A percentile compares a stretch with the other conserved stretches of the same genome.
phyloP scores from a whole-genome alignment of 305 asterid genomes.

The Solanum hybrid region DNA sequence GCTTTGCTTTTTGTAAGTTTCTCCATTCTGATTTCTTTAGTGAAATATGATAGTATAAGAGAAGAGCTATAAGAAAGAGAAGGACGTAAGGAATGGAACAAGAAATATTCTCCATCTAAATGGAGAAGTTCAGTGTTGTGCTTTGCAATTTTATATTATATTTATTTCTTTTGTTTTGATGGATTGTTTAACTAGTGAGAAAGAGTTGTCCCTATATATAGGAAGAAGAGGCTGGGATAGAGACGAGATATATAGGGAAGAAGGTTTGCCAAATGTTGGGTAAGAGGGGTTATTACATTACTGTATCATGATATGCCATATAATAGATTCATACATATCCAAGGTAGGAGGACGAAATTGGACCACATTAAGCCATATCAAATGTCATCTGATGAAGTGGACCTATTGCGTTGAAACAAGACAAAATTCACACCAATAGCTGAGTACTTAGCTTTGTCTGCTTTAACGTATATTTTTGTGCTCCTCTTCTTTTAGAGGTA shows the following conservation, averaged over 20 bases:
- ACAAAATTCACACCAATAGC: not conserved
- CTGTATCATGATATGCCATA: not conserved
- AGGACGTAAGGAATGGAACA: constrained; percentile 35
- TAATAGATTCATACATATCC: not conserved
- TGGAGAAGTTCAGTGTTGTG: not conserved
- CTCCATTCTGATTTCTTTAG: constrained; percentile 20
- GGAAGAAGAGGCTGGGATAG: not conserved
- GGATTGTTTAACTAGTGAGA: not conserved
- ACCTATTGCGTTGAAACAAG: constrained; percentile 3
- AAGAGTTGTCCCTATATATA: constrained; percentile 5
- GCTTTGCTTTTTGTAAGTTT: constrained; percentile 17
- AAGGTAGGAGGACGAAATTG: not conserved
- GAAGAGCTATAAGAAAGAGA: constrained; percentile 35
- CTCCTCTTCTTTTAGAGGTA: not conserved
- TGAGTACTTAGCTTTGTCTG: not conserved
- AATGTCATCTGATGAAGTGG: not conserved
- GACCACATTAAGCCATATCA: constrained; percentile 6
- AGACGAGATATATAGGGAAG: not conserved
- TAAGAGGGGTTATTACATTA: not conserved
- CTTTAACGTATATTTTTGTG: not conserved
- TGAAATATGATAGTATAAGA: constrained; percentile 22
- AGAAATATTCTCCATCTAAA: constrained; percentile 28
- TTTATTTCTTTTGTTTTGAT: not conserved
- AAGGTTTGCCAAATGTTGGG: not conserved
- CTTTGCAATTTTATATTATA: not conserved